phyloP scores from a whole-genome alignment of 2,329 filamentous ascomycete species.

The Graphilbum sp. region DNA sequence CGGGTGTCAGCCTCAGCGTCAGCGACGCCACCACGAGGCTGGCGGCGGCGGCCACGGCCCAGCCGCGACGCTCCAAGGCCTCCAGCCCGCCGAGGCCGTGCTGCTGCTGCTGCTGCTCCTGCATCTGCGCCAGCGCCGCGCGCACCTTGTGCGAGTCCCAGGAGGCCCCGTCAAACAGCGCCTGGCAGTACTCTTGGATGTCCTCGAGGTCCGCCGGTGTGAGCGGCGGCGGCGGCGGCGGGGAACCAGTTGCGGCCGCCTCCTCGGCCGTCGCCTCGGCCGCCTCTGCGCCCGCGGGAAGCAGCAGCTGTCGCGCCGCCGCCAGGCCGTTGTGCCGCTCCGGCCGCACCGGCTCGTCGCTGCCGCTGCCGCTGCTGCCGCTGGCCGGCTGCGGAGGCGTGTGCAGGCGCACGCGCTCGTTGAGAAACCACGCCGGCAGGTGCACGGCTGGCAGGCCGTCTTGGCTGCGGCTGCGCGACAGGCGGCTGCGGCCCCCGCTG shows the following conservation, averaged over 20 bases:
- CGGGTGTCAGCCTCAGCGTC: not conserved
- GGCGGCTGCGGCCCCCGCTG: not conserved
- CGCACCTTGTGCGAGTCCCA: constrained; percentile 7
- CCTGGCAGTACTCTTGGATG: constrained; percentile 3
- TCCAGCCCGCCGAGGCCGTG: not conserved
- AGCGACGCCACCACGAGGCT: constrained; percentile 3
- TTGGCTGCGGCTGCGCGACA: not conserved
- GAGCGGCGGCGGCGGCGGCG: too few species aligned
- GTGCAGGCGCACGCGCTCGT: constrained; percentile 27
- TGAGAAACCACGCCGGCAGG: constrained; percentile 40
- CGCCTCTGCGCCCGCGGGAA: too few species aligned
- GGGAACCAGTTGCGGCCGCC: too few species aligned
- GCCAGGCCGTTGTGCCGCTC: constrained; percentile 14
- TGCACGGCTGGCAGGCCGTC: constrained; percentile 27
- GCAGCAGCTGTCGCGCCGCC: constrained; percentile 5
- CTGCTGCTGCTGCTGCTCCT: not conserved
- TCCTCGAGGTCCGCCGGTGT: constrained; percentile 8
- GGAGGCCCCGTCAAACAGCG: constrained; percentile 4
- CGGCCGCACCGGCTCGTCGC: not conserved
- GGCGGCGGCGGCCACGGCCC: constrained; percentile 4
- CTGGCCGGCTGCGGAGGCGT: not conserved
- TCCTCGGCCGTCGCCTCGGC: too few species aligned
- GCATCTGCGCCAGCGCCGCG: constrained; percentile 1
- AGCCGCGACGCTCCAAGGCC: constrained; percentile 2
- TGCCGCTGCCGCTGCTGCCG: too few species aligned